These are phyloP conservation scores for Adansonia gregorii DNA, from an alignment of 441 rosid genomes.

Conservation along the genomic window DNA sequence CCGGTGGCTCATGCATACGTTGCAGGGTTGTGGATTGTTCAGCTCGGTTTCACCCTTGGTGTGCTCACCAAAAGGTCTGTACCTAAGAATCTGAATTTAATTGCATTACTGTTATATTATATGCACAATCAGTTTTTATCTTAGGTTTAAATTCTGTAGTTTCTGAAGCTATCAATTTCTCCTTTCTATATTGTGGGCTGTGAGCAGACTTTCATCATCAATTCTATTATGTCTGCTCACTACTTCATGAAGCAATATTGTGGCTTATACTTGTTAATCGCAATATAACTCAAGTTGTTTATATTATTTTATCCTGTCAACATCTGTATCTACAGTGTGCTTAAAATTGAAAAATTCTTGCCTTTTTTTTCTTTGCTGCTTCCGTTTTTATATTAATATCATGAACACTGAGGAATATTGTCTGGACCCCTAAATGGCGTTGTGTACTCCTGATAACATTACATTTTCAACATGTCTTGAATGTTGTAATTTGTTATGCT, in stretches of 20 bases:
- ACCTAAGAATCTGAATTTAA: slow-evolving; percentile 5
- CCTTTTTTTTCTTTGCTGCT: not conserved
- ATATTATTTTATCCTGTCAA: not conserved
- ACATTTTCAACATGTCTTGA: not conserved
- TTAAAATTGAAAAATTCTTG: not conserved
- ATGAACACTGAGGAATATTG: not conserved
- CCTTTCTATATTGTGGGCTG: slow-evolving; percentile 13
- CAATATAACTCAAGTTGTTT: not conserved
- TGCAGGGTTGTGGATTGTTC: slow-evolving; percentile 54
- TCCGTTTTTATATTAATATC: not conserved
- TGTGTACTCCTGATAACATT: not conserved
- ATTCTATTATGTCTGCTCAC: not conserved
- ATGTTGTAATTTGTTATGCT: not conserved
- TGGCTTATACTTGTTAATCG: not conserved
- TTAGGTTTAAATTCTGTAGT: slow-evolving; percentile 12
- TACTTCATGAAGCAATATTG: not conserved
- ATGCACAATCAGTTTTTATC: not conserved
- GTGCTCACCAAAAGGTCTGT: slow-evolving; percentile 58
- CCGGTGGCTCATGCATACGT: slow-evolving; percentile 55
- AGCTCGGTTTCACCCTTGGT: slow-evolving; percentile 59
- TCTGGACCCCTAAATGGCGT: not conserved
- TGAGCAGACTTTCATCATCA: not conserved
- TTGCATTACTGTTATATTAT: not conserved
- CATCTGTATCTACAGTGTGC: not conserved
- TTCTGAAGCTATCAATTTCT: not conserved